A percentile compares a stretch with the other conserved stretches of the same genome.
Evolutionary conservation across 164 flowering plant species (phyloP).

Genomic region (Warburgia ugandensis): DNA sequence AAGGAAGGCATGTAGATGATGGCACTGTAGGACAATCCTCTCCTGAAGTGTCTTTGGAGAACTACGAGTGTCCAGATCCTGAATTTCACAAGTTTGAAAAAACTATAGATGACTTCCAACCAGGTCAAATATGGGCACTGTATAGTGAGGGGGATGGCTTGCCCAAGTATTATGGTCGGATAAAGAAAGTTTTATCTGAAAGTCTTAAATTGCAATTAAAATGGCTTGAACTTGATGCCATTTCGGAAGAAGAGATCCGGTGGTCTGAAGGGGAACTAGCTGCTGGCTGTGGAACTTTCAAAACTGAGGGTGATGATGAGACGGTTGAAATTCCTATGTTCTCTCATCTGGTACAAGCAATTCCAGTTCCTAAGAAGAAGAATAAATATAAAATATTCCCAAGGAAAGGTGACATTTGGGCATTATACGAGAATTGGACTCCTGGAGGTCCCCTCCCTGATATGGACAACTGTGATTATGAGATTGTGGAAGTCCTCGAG

Average conservation of each 20-base stretch:
- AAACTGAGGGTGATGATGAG: conserved; percentile 4
- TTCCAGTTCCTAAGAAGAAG: conserved; percentile 13
- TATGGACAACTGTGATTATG: conserved; percentile 35
- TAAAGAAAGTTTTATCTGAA: conserved; percentile 19
- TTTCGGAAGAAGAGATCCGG: conserved; percentile 15
- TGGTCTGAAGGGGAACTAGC: conserved; percentile 43
- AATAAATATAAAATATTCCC: conserved; percentile 40
- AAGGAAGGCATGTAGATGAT: not conserved
- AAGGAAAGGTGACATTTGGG: conserved; percentile 60
- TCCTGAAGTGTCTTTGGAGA: not conserved
- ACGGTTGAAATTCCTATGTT: conserved; percentile 19
- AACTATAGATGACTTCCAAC: conserved; percentile 33
- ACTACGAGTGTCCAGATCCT: conserved; percentile 29
- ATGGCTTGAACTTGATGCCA: conserved; percentile 29
- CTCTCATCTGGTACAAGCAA: conserved; percentile 36
- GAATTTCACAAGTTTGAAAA: conserved; percentile 48
- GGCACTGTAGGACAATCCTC: not conserved
- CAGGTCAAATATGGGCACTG: conserved; percentile 67
- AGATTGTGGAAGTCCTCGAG: conserved; percentile 34
- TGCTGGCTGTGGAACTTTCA: conserved; percentile 45
- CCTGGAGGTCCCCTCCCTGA: conserved; percentile 21
- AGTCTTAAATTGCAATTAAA: conserved; percentile 23
- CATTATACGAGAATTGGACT: conserved; percentile 24
- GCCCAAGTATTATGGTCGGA: conserved; percentile 53
- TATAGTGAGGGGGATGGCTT: conserved; percentile 51